phyloP scores from a whole-genome alignment of 306 rosid species.

The Acacia crassicarpa region DNA sequence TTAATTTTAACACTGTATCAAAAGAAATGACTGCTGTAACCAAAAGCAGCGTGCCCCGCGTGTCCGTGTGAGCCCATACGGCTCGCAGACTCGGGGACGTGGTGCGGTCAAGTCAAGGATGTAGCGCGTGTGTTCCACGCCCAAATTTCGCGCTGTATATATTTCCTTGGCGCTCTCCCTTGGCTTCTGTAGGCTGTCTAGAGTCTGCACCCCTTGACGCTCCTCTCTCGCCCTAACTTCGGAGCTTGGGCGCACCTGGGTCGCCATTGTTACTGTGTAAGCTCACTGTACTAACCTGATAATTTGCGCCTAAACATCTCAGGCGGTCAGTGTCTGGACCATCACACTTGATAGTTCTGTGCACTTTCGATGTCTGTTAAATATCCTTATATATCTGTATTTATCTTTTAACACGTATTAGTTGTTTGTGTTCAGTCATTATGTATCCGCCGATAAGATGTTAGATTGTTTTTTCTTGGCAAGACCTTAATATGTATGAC shows the following conservation, averaged over 20 bases:
- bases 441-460: neutral
- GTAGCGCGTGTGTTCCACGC: neutral
- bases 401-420: neutral
- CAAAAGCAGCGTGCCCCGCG: neutral
- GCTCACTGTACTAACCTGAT: neutral
- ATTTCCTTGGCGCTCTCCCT: neutral
- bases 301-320: neutral
- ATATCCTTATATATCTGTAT: neutral
- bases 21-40: neutral
- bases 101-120: neutral
- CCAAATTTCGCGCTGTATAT: neutral
- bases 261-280: neutral
- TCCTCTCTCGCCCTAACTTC: neutral
- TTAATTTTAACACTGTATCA: too few relatives aligned
- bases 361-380: neutral
- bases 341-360: neutral
- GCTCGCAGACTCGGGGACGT: neutral
- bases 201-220: neutral
- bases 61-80: neutral
- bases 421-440: neutral
- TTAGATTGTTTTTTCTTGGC: neutral
- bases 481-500: neutral
- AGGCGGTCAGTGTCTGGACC: neutral
- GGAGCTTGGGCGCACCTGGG: neutral
- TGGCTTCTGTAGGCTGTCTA: neutral